Conservation (phyloP, 2,329 filamentous ascomycete genomes). For the Elsinoe australis region DNA sequence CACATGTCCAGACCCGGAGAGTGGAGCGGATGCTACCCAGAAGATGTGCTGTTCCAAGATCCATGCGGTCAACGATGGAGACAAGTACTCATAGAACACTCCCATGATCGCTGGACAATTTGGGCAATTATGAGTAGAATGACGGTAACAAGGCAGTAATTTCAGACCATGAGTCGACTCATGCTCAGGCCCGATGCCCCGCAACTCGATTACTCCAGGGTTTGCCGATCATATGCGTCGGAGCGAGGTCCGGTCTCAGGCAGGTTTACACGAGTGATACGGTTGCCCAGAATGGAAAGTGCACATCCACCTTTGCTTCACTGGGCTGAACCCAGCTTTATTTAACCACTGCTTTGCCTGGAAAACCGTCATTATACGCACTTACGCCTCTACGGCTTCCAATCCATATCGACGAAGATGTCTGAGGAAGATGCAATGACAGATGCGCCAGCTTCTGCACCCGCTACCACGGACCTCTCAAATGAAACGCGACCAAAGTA, state of each 20-base stretch:
- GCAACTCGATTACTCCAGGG: not conserved
- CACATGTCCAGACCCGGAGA: constrained; percentile 55
- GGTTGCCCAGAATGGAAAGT: not conserved
- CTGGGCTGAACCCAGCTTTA: no score
- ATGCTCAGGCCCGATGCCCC: not conserved
- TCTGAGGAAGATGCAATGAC: not conserved
- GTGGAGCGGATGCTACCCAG: constrained; percentile 66
- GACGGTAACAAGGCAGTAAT: no score
- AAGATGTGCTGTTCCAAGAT: constrained; percentile 62
- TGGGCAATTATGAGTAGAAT: no score
- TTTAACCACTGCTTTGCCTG: no score
- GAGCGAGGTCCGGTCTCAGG: no score
- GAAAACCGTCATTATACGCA: no score
- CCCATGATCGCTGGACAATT: constrained; percentile 39
- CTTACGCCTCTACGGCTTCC: no score
- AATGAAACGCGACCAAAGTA: constrained; percentile 28
- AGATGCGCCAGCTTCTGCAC: not conserved
- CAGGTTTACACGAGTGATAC: not conserved
- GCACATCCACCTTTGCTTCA: constrained; percentile 11
- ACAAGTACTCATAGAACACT: constrained; percentile 51
- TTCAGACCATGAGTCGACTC: not conserved
- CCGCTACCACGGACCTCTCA: not conserved
- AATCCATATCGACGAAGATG: no score
- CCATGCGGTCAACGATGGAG: constrained; percentile 53
- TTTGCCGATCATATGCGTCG: not conserved